Conservation (phyloP, 2,329 filamentous ascomycete species). For the Diaporthe citri region DNA sequence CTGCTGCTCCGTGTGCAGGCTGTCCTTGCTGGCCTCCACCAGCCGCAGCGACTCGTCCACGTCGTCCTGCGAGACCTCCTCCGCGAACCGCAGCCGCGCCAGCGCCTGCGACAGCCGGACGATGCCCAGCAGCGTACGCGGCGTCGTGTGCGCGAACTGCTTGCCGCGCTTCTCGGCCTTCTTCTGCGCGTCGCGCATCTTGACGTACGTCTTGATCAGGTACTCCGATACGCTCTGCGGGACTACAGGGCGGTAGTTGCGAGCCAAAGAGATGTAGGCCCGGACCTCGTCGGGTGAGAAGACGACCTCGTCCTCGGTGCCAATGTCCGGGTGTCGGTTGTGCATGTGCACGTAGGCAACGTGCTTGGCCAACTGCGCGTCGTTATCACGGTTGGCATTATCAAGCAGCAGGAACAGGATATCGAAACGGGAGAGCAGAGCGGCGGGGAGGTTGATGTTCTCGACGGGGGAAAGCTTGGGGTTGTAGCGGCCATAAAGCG, state of each 20-base stretch:
- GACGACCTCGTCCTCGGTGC: conserved; percentile 68
- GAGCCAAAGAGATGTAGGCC: conserved; percentile 93
- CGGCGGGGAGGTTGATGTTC: conserved; percentile 99
- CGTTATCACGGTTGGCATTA: conserved; percentile 87
- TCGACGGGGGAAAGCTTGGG: conserved; percentile 96
- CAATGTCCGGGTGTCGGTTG: conserved; percentile 87
- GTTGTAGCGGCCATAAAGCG: conserved; percentile 97
- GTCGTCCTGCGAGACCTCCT: conserved; percentile 88
- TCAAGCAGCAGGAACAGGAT: conserved; percentile 97
- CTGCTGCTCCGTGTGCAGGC: conserved; percentile 77
- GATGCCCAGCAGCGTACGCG: conserved; percentile 92
- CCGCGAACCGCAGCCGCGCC: conserved; percentile 89
- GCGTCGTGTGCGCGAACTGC: conserved; percentile 93
- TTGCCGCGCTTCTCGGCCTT: conserved; percentile 91
- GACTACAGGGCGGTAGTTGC: conserved; percentile 88
- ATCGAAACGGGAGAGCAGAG: conserved; percentile 96
- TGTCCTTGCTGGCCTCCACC: conserved; percentile 93
- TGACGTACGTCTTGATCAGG: conserved; percentile 96
- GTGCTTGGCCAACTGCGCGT: conserved; percentile 94
- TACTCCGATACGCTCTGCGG: conserved; percentile 92
- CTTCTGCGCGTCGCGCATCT: conserved; percentile 91
- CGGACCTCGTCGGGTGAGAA: conserved; percentile 95
- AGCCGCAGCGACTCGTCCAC: conserved; percentile 95
- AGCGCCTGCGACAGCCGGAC: conserved; percentile 94
- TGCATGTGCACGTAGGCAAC: conserved; percentile 98